phyloP scores from a whole-genome alignment of 192 early-diverging fungal species.

The Ambispora gerdemannii region DNA sequence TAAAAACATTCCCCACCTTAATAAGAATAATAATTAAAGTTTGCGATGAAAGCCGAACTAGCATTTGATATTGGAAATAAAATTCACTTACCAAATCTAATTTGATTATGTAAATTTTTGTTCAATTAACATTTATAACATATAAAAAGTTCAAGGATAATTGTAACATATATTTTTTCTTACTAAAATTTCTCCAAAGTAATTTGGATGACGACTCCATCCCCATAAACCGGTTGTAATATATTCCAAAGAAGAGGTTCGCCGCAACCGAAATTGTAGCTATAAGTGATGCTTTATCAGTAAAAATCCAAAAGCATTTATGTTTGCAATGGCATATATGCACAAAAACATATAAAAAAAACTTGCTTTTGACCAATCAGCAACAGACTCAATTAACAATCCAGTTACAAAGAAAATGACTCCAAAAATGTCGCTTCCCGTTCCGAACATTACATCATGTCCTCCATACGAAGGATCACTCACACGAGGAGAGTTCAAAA shows the following conservation, averaged over 20 bases:
- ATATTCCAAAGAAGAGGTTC: conserved; percentile 18
- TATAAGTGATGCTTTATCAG: not conserved
- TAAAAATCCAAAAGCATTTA: no score
- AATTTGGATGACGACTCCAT: conserved; percentile 32
- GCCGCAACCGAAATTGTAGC: conserved; percentile 7
- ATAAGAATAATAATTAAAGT: not conserved
- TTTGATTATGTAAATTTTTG: no score
- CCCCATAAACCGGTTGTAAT: conserved; percentile 24
- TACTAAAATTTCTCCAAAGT: conserved; percentile 33
- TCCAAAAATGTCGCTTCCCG: conserved; percentile 17
- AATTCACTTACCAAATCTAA: not conserved
- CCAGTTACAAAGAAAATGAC: conserved; percentile 20
- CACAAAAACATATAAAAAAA: not conserved
- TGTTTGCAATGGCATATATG: no score
- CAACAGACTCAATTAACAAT: conserved; percentile 21
- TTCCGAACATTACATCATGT: conserved; percentile 7
- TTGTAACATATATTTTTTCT: no score
- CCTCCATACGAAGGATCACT: not conserved
- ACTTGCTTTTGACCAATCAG: conserved; percentile 18
- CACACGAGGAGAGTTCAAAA: conserved; percentile 28
- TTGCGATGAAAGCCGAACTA: not conserved
- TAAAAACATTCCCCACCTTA: conserved; percentile 32
- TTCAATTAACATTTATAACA: no score
- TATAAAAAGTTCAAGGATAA: no score
- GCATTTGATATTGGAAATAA: not conserved